A percentile compares a stretch with the other conserved stretches of the same genome.
Conservation (phyloP, 257 asterid genomes). For the Nicotiana noctiflora region DNA sequence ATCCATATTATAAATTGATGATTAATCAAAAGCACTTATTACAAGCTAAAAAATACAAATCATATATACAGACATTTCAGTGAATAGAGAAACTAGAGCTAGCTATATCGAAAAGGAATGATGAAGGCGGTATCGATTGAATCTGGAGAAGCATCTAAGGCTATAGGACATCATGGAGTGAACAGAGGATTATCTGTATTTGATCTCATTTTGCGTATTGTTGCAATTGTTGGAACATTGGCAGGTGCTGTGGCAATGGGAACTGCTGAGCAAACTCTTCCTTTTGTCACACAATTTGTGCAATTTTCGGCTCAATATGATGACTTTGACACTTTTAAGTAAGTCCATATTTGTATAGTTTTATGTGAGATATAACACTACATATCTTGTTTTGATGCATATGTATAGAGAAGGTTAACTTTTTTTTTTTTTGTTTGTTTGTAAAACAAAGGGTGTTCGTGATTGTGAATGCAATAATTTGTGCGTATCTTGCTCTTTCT, state of each 20-base stretch:
- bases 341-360: neutral
- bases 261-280: conserved; percentile 61
- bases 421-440: neutral
- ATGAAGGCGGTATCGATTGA: neutral
- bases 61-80: neutral
- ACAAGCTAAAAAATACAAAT: neutral
- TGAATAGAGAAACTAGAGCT: neutral
- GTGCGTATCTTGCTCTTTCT: conserved; percentile 63
- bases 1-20: neutral
- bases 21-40: neutral
- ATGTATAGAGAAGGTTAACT: neutral
- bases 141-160: conserved; percentile 15
- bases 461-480: conserved; percentile 47
- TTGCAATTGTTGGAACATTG: conserved; percentile 53
- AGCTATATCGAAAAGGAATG: neutral
- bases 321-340: conserved; percentile 67
- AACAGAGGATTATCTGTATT: conserved; percentile 45
- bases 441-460: conserved; percentile 43
- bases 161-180: neutral
- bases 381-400: neutral
- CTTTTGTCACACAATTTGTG: conserved; percentile 49
- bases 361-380: neutral
- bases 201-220: conserved; percentile 49
- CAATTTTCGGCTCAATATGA: conserved; percentile 57
- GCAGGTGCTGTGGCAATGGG: conserved; percentile 82